A percentile compares a stretch with the other conserved stretches of the same genome.
These are phyloP conservation scores for Pseudogymnoascus sp. DNA, from an alignment of 2,329 filamentous ascomycete species.

Conservation along the genomic window DNA sequence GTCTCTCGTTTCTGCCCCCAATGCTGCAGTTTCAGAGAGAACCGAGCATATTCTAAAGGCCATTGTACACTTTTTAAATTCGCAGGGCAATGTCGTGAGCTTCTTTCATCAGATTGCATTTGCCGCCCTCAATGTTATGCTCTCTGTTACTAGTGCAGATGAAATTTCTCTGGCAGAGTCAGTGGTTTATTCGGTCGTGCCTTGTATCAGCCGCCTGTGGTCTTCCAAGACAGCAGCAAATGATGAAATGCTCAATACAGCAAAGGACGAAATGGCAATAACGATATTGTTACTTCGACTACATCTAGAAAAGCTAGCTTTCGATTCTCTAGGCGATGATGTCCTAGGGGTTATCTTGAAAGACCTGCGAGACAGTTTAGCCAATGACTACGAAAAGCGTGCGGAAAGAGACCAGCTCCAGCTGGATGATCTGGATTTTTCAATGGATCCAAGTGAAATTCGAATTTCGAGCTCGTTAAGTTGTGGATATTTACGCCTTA, in stretches of 20 bases:
- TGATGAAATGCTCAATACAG: conserved; percentile 44
- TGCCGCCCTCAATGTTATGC: conserved; percentile 62
- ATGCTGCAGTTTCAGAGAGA: conserved; percentile 54
- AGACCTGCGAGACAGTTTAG: conserved; percentile 62
- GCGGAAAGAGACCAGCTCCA: conserved; percentile 64
- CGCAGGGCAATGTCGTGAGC: conserved; percentile 48
- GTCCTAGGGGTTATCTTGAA: conserved; percentile 41
- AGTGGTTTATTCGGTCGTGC: conserved; percentile 52
- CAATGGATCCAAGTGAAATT: conserved; percentile 26
- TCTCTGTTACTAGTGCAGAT: conserved; percentile 60
- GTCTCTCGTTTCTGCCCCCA: conserved; percentile 54
- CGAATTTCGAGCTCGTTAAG: conserved; percentile 31
- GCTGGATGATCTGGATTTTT: conserved; percentile 59
- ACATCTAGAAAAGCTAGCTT: conserved; percentile 50
- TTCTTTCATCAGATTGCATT: conserved; percentile 66
- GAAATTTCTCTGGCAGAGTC: conserved; percentile 53
- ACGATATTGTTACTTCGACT: conserved; percentile 59
- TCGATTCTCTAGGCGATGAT: conserved; percentile 27
- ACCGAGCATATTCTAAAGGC: conserved; percentile 47
- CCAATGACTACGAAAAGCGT: conserved; percentile 67
- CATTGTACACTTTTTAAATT: conserved; percentile 53
- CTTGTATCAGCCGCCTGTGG: conserved; percentile 71
- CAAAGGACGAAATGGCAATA: conserved; percentile 72
- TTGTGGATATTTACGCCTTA: conserved; percentile 44
- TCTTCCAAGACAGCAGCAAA: conserved; percentile 55